Evolutionary conservation across 352 stramenopile species (phyloP), one percentile per base, ranked within the genome.

Genomic region (Phytophthora meadii): DNA sequence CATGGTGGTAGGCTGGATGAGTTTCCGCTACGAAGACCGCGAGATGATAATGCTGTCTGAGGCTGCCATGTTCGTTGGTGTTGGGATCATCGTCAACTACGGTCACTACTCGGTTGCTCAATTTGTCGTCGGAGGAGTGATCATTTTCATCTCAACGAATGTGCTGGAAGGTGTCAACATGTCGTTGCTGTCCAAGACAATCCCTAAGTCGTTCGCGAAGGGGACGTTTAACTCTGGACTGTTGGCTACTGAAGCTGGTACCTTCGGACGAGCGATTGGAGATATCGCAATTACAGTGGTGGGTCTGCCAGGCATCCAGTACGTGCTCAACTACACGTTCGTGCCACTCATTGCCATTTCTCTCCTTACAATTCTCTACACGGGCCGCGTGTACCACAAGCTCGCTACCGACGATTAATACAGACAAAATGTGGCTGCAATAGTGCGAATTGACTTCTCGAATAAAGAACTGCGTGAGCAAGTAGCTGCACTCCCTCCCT

Each of bases 181-280:
- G 76, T 95, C 89, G 40, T 68, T 97, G 3, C 68, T 98, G 42
- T 96, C 81, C 63, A 98, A 98, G 77, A 94, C 97, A 17, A 97
- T 98, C 50, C 91, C 92, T 0, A 96, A 93, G 15, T 80, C 89
- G 36, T 94, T 98, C 42, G 94, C 95, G 2, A 88, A 89, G 15
- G 95, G 94, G 30, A 98, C 93, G 14, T 97, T 98, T 64, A 99
- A 99, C 76, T 95, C 91, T 28, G 96, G 96, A 4, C 77, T 98
- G 48, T 70, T 99, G n/a, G 91, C 94, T 1, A 98, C 95, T 6
- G 81, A 98, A 46, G 87, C 96, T 36, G 93, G 94, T 45, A 98
- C 94, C 15, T 83, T 97, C 22, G 92, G 89, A 9, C 87, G 91
- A 45, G 89, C 92, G 7, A 78, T 96, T 24, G 91, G 91, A 17